Evolutionary conservation across 257 asterid genomes (phyloP), one percentile per base, ranked within the genome.

Genomic region (Euphrasia confusa): DNA sequence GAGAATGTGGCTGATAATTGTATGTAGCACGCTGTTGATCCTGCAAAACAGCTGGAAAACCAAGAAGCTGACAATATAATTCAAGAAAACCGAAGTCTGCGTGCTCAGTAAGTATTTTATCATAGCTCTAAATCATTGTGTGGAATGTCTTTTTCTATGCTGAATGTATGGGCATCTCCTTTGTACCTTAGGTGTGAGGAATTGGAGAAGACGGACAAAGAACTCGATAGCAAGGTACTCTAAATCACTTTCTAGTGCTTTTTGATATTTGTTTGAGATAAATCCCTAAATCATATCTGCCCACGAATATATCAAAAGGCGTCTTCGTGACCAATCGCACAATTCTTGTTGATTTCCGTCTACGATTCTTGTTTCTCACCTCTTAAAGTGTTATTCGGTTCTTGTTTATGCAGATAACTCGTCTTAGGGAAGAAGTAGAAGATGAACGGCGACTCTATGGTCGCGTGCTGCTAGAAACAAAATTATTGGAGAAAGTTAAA

Each of bases 151-250:
- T 24, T 18, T 58, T 35, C 15, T 32, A 35, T 55, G 59, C 55
- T 3, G 28, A 59, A 59, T 33, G 71, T 47, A 44, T 10, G 37
- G 57, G 28, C 54, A 55, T 67, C 53, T 53, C 13, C 73, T 14
- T 63, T 32, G 71, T 71, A 60, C 50, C 73, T 70, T 78, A 91
- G 98, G 62, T 84, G 87, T 77, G 55, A 68, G 78, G 87, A 82
- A 50, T 79, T 63, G 60, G 87, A 78, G 77, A 80, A 80, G 78
- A 67, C 47, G 18, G 81, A 71, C 52, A 77, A 71, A 76, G 87
- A 82, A 68, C 85, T 81, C 56, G 77, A 72, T 79, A 71, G 54
- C 67, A 88, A 82, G 96, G 98, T 91, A 79, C 32, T 45, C 32
- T 57, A 10, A 60, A 28, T 44, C 32, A 27, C n/a, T 32, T 50